A percentile compares a stretch with the other conserved stretches of the same genome.
Evolutionary conservation across 306 rosid genomes (phyloP).

Genomic region (Casuarina glauca): DNA sequence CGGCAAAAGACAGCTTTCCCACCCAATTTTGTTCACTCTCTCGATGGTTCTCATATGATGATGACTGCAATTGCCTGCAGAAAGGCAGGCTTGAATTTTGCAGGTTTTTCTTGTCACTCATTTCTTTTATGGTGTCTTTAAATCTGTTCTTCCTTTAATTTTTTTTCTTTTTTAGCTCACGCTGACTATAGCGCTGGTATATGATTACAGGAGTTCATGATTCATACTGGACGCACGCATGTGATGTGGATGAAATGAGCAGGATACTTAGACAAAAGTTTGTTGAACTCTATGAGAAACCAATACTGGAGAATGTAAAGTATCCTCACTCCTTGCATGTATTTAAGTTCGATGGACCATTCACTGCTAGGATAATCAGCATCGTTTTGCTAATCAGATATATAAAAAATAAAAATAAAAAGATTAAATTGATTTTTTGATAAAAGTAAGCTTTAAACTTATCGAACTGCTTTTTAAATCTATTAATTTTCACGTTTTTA

Average conservation of each 20-base stretch:
- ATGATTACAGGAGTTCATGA: slow-evolving; percentile 87
- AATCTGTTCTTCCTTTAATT: no score
- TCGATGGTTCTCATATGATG: slow-evolving; percentile 99
- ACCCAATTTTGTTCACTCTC: slow-evolving; percentile 96
- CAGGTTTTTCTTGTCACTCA: slow-evolving; percentile 54
- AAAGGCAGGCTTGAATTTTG: slow-evolving; percentile 74
- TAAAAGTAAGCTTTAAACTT: neutral
- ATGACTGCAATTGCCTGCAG: slow-evolving; percentile 98
- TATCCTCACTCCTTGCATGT: neutral
- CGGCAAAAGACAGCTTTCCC: slow-evolving; percentile 94
- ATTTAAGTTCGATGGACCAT: neutral
- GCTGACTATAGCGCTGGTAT: slow-evolving; percentile 10
- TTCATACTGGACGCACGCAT: slow-evolving; percentile 96
- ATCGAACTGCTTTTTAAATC: neutral
- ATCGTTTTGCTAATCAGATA: no score
- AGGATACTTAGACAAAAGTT: slow-evolving; percentile 75
- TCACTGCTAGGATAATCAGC: neutral
- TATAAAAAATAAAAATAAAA: neutral
- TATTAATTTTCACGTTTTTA: neutral
- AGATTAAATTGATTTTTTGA: neutral
- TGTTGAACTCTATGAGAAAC: slow-evolving; percentile 79
- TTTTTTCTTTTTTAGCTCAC: slow-evolving; percentile 1
- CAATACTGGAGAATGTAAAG: slow-evolving; percentile 78
- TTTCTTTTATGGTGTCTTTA: slow-evolving; percentile 6
- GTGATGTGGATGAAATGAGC: slow-evolving; percentile 89